phyloP scores from a whole-genome alignment of 2,329 filamentous ascomycete species.

The Aspergillus candidus region DNA sequence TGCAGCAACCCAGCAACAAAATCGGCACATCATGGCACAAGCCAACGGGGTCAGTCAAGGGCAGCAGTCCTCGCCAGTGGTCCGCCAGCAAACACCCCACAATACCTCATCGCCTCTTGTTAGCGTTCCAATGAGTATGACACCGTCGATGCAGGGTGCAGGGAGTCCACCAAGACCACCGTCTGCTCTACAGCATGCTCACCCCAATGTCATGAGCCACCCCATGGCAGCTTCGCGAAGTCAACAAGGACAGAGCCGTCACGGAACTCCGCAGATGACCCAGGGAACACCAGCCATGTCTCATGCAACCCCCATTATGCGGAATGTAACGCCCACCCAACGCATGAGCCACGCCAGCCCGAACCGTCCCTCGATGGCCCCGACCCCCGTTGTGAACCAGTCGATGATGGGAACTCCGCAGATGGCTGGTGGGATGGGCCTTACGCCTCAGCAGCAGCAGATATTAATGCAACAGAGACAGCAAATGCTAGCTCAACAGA shows the following conservation, averaged over 20 bases:
- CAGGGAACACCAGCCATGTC: constrained; percentile 43
- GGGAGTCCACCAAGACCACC: constrained; percentile 42
- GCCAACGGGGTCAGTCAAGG: constrained; percentile 37
- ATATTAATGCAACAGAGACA: constrained; percentile 33
- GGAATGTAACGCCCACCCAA: constrained; percentile 43
- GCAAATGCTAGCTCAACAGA: constrained; percentile 35
- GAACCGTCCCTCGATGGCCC: constrained; percentile 35
- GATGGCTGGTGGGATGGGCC: constrained; percentile 29
- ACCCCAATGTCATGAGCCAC: constrained; percentile 41
- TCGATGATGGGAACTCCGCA: constrained; percentile 37
- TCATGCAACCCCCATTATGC: constrained; percentile 44
- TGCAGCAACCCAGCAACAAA: constrained; percentile 39
- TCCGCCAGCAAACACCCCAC: constrained; percentile 44
- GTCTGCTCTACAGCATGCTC: constrained; percentile 43
- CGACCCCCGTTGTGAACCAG: constrained; percentile 42
- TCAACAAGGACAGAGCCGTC: constrained; percentile 42
- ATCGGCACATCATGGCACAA: constrained; percentile 47
- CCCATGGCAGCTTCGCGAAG: constrained; percentile 42
- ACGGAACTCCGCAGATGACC: constrained; percentile 45
- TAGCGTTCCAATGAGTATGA: constrained; percentile 42
- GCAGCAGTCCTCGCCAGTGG: constrained; percentile 43
- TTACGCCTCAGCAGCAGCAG: constrained; percentile 39
- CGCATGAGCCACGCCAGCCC: constrained; percentile 44
- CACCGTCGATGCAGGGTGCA: constrained; percentile 40
- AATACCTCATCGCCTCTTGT: constrained; percentile 41